Evolutionary conservation across 768 basidiomycete species (phyloP).

Genomic region (Dacryopinax primogenitus): DNA sequence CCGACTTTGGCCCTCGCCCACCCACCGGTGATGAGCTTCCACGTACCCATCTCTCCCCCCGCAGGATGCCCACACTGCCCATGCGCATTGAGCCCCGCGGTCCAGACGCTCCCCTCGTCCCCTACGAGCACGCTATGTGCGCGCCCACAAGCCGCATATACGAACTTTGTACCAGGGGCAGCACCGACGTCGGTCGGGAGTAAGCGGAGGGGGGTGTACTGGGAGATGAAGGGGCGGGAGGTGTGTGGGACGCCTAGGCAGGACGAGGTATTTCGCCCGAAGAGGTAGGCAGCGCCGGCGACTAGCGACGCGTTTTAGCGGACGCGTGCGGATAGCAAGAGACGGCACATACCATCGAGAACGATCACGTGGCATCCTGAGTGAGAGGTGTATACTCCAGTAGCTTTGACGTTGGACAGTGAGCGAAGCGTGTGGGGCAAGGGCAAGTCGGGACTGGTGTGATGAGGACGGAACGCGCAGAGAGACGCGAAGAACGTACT

Average conservation of each 20-base stretch:
- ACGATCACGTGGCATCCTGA: slow-evolving; percentile 63
- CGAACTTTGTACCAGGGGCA: slow-evolving; percentile 44
- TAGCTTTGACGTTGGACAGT: slow-evolving; percentile 60
- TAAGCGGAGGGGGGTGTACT: slow-evolving; percentile 56
- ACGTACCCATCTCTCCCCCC: slow-evolving; percentile 51
- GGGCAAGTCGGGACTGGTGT: slow-evolving; percentile 57
- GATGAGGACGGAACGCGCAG: not conserved
- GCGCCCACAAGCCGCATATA: slow-evolving; percentile 71
- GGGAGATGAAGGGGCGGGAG: slow-evolving; percentile 44
- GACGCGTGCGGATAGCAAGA: too few relatives aligned
- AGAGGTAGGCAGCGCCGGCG: slow-evolving; percentile 74
- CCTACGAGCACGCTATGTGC: slow-evolving; percentile 74
- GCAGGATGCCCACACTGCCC: slow-evolving; percentile 72
- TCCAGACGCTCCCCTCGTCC: slow-evolving; percentile 71
- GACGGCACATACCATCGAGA: slow-evolving; percentile 35
- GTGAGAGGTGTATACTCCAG: slow-evolving; percentile 64
- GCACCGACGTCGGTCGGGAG: slow-evolving; percentile 51
- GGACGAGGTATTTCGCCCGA: slow-evolving; percentile 67
- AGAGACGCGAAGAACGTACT: not conserved
- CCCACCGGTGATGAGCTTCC: slow-evolving; percentile 50
- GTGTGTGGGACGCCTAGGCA: slow-evolving; percentile 49
- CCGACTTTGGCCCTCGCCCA: slow-evolving; percentile 31
- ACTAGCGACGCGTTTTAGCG: slow-evolving; percentile 15
- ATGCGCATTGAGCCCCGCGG: slow-evolving; percentile 62
- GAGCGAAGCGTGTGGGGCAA: slow-evolving; percentile 85